Evolutionary conservation across 1,139 yeast species (phyloP).

Genomic region (Yamadazyma pseudoaaseri): DNA sequence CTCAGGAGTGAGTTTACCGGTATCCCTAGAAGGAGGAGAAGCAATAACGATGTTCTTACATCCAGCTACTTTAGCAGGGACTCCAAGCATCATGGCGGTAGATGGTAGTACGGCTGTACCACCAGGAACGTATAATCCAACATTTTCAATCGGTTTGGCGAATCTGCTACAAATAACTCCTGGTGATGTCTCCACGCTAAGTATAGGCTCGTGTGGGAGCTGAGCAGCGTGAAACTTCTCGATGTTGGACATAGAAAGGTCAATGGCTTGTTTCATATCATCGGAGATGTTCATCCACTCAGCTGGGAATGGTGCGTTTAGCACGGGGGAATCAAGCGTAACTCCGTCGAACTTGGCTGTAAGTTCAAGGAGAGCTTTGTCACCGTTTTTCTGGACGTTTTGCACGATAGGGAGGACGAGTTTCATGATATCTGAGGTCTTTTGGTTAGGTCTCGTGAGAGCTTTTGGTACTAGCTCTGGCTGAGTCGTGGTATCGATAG

Average conservation of each 20-base stretch:
- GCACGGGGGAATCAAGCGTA: conserved; percentile 62
- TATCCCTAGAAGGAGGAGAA: conserved; percentile 91
- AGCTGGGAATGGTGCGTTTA: conserved; percentile 83
- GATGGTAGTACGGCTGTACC: conserved; percentile 98
- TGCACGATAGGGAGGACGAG: conserved; percentile 87
- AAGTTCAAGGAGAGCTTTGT: conserved; percentile 77
- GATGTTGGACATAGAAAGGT: conserved; percentile 83
- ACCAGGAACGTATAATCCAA: conserved; percentile 96
- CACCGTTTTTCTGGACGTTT: conserved; percentile 75
- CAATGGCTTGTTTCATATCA: conserved; percentile 83
- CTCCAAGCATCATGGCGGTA: conserved; percentile 97
- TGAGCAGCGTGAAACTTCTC: conserved; percentile 94
- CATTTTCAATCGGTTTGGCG: conserved; percentile 90
- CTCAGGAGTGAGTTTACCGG: conserved; percentile 93
- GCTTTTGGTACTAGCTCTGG: conserved; percentile 54
- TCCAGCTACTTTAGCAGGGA: conserved; percentile 98
- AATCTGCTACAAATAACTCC: conserved; percentile 94
- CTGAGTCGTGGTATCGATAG: conserved; percentile 49
- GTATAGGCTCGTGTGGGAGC: conserved; percentile 60
- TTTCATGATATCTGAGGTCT: conserved; percentile 87
- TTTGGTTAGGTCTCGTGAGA: conserved; percentile 85
- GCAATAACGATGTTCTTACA: conserved; percentile 93
- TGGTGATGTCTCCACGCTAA: conserved; percentile 89
- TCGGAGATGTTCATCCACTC: conserved; percentile 72
- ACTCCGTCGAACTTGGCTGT: conserved; percentile 93